phyloP scores from a whole-genome alignment of 208 protist genomes.

The Crithidia expoeki region DNA sequence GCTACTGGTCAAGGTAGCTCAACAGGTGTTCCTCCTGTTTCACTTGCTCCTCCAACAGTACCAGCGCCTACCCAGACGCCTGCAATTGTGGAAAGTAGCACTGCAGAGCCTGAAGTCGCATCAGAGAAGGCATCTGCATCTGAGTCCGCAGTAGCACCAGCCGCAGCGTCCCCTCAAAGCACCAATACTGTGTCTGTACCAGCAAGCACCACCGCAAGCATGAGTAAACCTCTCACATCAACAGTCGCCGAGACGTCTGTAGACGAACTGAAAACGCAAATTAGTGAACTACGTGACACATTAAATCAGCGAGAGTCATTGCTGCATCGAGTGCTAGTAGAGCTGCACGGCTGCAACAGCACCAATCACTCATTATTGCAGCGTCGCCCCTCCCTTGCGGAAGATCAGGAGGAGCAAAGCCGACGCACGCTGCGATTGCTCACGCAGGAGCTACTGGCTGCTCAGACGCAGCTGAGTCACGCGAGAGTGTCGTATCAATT shows the following conservation, averaged over 20 bases:
- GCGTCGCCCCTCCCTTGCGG: background rate
- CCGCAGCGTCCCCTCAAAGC: background rate
- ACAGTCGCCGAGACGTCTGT: background rate
- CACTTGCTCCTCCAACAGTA: background rate
- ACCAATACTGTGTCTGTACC: background rate
- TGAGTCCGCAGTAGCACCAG: background rate
- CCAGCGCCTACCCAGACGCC: no score
- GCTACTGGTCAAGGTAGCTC: background rate
- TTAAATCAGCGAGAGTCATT: constrained; percentile 34
- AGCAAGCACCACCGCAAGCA: background rate
- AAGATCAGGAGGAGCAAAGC: constrained; percentile 17
- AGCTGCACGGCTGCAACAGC: constrained; percentile 15
- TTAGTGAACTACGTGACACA: constrained; percentile 24
- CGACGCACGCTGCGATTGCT: constrained; percentile 26
- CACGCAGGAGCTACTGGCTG: constrained; percentile 22
- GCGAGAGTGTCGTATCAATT: constrained; percentile 29
- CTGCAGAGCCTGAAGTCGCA: background rate
- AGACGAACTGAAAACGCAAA: constrained; percentile 4
- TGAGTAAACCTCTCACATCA: constrained; percentile 1
- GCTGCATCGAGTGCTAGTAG: constrained; percentile 30
- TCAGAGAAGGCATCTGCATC: background rate
- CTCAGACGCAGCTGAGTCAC: constrained; percentile 33
- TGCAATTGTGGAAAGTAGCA: background rate
- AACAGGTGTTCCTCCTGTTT: background rate
- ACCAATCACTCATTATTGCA: background rate